phyloP scores from a whole-genome alignment of 2,329 filamentous ascomycete genomes.

The Akanthomyces dipterigenus region DNA sequence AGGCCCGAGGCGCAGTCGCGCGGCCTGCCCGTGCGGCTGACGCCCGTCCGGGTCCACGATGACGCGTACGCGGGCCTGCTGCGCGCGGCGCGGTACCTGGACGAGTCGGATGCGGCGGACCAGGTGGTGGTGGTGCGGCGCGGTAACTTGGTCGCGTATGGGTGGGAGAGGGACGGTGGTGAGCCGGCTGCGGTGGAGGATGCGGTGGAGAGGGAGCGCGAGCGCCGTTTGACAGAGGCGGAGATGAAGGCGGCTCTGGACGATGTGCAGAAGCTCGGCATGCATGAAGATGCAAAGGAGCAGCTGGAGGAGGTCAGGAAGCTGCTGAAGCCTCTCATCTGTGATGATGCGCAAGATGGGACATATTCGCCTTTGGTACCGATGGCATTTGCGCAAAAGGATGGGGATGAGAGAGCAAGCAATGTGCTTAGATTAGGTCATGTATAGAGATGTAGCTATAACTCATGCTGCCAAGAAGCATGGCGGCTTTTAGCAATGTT shows the following conservation, averaged over 20 bases:
- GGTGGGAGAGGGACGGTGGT: slow-evolving; percentile 12
- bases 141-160: slow-evolving; percentile 29
- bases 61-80: slow-evolving; percentile 36
- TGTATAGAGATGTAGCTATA: neutral
- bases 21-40: slow-evolving; percentile 33
- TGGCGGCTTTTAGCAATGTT: neutral
- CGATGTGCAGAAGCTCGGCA: slow-evolving; percentile 21
- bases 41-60: slow-evolving; percentile 38
- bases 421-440: slow-evolving; percentile 8
- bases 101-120: slow-evolving; percentile 24
- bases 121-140: slow-evolving; percentile 34
- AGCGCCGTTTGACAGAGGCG: slow-evolving; percentile 20
- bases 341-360: neutral
- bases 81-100: slow-evolving; percentile 31
- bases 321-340: slow-evolving; percentile 20
- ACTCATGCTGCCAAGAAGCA: neutral
- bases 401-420: neutral
- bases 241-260: slow-evolving; percentile 21
- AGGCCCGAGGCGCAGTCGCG: slow-evolving; percentile 28
- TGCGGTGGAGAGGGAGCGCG: slow-evolving; percentile 22
- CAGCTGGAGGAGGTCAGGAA: slow-evolving; percentile 20
- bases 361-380: slow-evolving; percentile 15
- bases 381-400: slow-evolving; percentile 17
- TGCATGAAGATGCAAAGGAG: slow-evolving; percentile 15
- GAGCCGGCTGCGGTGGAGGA: slow-evolving; percentile 14